A percentile compares a stretch with the other conserved stretches of the same genome.
phyloP scores from a whole-genome alignment of 306 rosid genomes.

The Gastrolobium villosum region DNA sequence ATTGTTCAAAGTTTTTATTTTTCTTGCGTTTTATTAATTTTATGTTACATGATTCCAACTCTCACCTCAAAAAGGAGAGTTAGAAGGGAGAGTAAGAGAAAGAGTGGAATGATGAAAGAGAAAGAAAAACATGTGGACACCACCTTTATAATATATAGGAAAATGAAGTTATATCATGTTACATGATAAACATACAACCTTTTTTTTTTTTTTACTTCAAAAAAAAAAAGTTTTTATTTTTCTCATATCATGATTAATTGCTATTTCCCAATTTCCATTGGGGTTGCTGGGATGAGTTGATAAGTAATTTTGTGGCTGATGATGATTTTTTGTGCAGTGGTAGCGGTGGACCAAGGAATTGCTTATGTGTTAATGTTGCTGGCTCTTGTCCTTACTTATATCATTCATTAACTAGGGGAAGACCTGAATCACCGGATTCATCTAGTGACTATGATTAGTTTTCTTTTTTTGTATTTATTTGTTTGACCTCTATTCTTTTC shows the following conservation, averaged over 20 bases:
- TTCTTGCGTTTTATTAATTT: no score
- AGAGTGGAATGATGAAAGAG: no score
- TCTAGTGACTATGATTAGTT: slow-evolving; percentile 21
- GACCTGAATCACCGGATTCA: slow-evolving; percentile 28
- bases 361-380: slow-evolving; percentile 59
- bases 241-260: neutral
- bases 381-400: slow-evolving; percentile 66
- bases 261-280: neutral
- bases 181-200: no score
- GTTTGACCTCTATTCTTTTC: slow-evolving; percentile 51
- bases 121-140: no score
- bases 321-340: slow-evolving; percentile 46
- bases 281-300: slow-evolving; percentile 33
- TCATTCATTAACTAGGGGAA: slow-evolving; percentile 60
- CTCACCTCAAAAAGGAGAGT: no score
- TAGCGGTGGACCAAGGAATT: slow-evolving; percentile 60
- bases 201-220: neutral
- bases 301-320: neutral
- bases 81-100: no score
- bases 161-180: no score
- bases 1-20: neutral
- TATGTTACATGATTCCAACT: no score
- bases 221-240: neutral
- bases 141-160: no score
- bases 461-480: slow-evolving; percentile 30